Base-by-base conservation (phyloP, 345 rosid species). In the Adansonia digitata region DNA sequence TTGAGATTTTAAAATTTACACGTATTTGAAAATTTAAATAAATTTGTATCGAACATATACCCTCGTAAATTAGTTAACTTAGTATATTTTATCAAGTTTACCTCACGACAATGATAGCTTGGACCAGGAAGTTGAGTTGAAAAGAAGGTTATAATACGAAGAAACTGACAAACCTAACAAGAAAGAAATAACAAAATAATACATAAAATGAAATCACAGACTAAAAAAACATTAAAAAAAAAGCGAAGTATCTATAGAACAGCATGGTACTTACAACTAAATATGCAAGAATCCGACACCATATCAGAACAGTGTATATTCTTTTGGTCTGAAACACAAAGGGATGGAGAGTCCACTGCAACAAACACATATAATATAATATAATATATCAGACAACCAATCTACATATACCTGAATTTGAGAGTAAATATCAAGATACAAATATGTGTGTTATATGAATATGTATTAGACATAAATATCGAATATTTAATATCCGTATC, bases 311-410 rank as follows among this genome's bases (percentile, higher is more conserved):
- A 6, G 98, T 96, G 86, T 93, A 96, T 87, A 96, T 87, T 86
- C 86, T 96, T 87, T 91, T 96, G 89, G 88, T 88, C 87, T 93
- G 89, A 79, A 91, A 79, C 80, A 93, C 78, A 85, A 96, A 96
- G 70, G 99, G 99, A 85, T 96, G 97, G 79, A 92, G 92, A 40
- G 97, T 92, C 99, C 99, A 96, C 99, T 93, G 95, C 85, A 83
- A 84, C n/a, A n/a, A n/a, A n/a, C n/a, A n/a, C n/a, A n/a, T n/a
- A n/a, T n/a, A n/a, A n/a, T n/a, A n/a, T n/a, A n/a, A 52, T 60
- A 53, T 39, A 7, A 17, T 13, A 69, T 12, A 46, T 79, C 51
- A 77, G 48, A 49, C 20, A 40, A 15, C 37, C 20, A 43, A 74
- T 34, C 60, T 35, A 42, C 3, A 56, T n/a, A n/a, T n/a, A n/a